These are phyloP conservation scores for Rehmannia glutinosa DNA, from an alignment of 257 asterid species.

Conservation along the genomic window DNA sequence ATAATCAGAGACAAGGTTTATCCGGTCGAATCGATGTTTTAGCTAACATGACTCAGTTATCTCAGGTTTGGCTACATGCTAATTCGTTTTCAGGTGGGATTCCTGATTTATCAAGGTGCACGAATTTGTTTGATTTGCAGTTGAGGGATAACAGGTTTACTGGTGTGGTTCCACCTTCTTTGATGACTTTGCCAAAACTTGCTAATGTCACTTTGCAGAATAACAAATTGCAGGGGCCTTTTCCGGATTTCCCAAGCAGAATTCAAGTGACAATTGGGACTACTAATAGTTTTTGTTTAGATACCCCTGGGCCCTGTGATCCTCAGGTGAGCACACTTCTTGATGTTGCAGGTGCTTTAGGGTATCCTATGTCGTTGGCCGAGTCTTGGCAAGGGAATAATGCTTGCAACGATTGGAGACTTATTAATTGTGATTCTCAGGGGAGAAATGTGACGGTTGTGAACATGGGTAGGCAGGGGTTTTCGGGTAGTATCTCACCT, in stretches of 20 bases:
- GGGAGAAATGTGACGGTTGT: constrained; percentile 52
- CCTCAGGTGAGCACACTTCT: constrained; percentile 76
- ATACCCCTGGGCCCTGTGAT: constrained; percentile 73
- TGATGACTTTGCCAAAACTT: constrained; percentile 47
- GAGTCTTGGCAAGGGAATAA: constrained; percentile 76
- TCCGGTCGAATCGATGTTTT: constrained; percentile 65
- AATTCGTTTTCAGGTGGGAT: constrained; percentile 71
- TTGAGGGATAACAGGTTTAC: constrained; percentile 76
- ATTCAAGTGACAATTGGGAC: constrained; percentile 27
- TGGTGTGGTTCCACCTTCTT: constrained; percentile 61
- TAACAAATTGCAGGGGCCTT: constrained; percentile 76
- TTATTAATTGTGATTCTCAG: constrained; percentile 58
- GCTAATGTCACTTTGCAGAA: constrained; percentile 57
- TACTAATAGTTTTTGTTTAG: constrained; percentile 64
- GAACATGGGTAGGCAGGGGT: constrained; percentile 46
- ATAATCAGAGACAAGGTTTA: constrained; percentile 55
- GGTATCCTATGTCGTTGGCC: constrained; percentile 68
- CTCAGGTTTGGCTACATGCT: constrained; percentile 78
- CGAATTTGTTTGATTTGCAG: constrained; percentile 64
- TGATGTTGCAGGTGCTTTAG: constrained; percentile 66
- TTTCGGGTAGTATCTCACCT: constrained; percentile 72
- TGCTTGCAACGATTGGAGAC: constrained; percentile 66
- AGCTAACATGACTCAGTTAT: constrained; percentile 55
- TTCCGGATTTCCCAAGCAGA: constrained; percentile 36
- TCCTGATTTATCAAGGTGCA: constrained; percentile 76